Evolutionary conservation across 176 grass and related monocot species (phyloP), one percentile per base, ranked within the genome.

Genomic region (Bromus sterilis): DNA sequence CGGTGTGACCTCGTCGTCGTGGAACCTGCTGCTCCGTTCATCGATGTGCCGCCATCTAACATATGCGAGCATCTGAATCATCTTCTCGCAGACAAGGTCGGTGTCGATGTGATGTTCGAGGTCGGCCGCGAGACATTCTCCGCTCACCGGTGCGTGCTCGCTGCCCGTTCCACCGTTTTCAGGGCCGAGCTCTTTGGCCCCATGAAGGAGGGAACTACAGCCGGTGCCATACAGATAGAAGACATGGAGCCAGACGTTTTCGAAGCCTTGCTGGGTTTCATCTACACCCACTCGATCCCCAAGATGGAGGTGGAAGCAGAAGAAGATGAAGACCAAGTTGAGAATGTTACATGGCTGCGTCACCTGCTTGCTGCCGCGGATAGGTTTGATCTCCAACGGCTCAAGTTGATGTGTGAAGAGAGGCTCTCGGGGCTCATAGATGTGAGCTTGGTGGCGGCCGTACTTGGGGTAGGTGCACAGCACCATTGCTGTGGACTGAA

Each of bases 351-450:
- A 34, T 46, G 80, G 82, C 18, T 59, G 4, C 76, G 75, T 2
- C 57, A 85, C 79, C 34, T 89, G 26, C 56, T 58, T 58, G 56
- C 4, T 24, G 56, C 23, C 1, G 56, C 56, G 3, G 56, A 58
- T 24, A 58, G 42, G 44, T 89, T 85, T 30, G 59, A 71, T 41
- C 16, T 89, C n/a, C 57, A 81, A 9, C 63, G 87, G 3, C 61
- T 89, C 10, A 89, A 75, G n/a, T 26, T 66, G 66, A 57, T 81
- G 20, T 89, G 87, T 39, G 87, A 89, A 76, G 57, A 34, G 7
- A 67, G 65, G 49, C 15, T 86, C 16, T 49, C 29, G 13, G 21
- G 30, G 4, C 43, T 15, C 2, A 80, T 72, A 3, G 43, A 46
- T 3, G 12, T 30, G 13, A 9, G 41, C 41, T 29, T 7, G 1